A percentile compares a stretch with the other conserved stretches of the same genome.
Evolutionary conservation across 257 asterid genomes (phyloP).

Genomic region (Fraxinus americana): DNA sequence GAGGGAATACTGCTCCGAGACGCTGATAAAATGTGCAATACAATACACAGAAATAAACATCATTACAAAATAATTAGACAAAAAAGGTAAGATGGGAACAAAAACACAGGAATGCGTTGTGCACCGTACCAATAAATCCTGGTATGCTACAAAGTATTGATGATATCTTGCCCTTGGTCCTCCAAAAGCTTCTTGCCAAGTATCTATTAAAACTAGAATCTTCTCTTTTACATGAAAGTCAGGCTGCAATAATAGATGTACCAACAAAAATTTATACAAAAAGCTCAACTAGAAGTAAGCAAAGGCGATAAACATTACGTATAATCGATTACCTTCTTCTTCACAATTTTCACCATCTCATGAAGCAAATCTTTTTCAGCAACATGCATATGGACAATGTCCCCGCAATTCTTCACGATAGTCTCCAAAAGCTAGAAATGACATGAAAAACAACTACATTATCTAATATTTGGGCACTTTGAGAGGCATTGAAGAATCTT

Average conservation of each 20-base stretch:
- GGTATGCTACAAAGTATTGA: slow-evolving; percentile 90
- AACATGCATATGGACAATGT: slow-evolving; percentile 77
- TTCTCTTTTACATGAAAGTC: slow-evolving; percentile 97
- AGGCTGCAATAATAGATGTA: slow-evolving; percentile 64
- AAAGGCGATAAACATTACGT: slow-evolving; percentile 4
- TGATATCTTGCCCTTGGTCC: slow-evolving; percentile 93
- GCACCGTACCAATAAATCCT: slow-evolving; percentile 79
- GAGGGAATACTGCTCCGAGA: slow-evolving; percentile 96
- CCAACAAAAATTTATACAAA: background rate
- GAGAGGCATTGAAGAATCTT: background rate
- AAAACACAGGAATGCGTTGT: slow-evolving; percentile 10
- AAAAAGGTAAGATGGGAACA: slow-evolving; percentile 18
- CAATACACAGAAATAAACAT: slow-evolving; percentile 22
- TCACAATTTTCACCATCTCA: slow-evolving; percentile 76
- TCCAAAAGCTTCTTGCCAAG: slow-evolving; percentile 99
- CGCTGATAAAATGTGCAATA: slow-evolving; percentile 64
- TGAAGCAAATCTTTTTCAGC: slow-evolving; percentile 75
- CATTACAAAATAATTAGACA: slow-evolving; percentile 17
- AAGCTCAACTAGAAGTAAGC: slow-evolving; percentile 1
- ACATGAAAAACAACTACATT: slow-evolving; percentile 15
- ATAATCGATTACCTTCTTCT: slow-evolving; percentile 64
- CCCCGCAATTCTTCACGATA: slow-evolving; percentile 78
- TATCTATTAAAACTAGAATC: slow-evolving; percentile 89
- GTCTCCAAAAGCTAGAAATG: slow-evolving; percentile 71
- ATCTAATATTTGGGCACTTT: background rate